Base-by-base conservation (phyloP, 768 basidiomycete species). In the Trametes maxima region DNA sequence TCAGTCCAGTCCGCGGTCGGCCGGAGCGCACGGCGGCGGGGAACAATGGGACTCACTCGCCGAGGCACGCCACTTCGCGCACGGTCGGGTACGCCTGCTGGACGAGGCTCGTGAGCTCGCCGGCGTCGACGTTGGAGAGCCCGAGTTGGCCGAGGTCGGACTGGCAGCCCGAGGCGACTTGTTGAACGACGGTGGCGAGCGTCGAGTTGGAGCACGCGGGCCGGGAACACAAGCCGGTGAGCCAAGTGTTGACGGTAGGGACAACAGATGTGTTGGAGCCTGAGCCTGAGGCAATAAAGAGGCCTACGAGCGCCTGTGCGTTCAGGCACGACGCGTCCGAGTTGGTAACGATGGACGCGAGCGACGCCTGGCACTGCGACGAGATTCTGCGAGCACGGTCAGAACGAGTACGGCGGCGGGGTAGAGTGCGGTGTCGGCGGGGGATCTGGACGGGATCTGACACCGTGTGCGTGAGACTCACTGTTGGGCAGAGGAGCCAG, bases 121-220 rank as follows among this genome's bases (percentile, higher is more conserved):
- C 56, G 7, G 68, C n/a, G 35, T 66, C 62, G 42, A 55, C 37
- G 47, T 52, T 59, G 16, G 17, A 40, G 45, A 66, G 40, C 28
- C 73, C 69, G 11, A 72, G 47, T 22, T 67, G 59, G 14, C 62
- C 45, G 21, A 83, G 71, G 47, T 83, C 81, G 33, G 68, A 65
- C 16, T 75, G 64, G 70, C 86, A 88, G 28, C 84, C 84, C 5
- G 70, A 65, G 0, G 84, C 84, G 48, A 88, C 54, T 66, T 84
- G 85, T 33, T 75, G 67, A 8, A 85, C 81, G 46, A 90, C 76
- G 1, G 75, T 67, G 19, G 85, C 72, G 11, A 92, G 77, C 0
- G 87, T 85, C 19, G 73, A 73, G 62, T 91, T 88, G 65, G 77
- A 82, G 70, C 89, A 90, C 10, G 82, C 70, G 3, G 74, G 73